These are phyloP conservation scores for Didymella pinodella DNA, from an alignment of 2,329 filamentous ascomycete species.

Conservation along the genomic window DNA sequence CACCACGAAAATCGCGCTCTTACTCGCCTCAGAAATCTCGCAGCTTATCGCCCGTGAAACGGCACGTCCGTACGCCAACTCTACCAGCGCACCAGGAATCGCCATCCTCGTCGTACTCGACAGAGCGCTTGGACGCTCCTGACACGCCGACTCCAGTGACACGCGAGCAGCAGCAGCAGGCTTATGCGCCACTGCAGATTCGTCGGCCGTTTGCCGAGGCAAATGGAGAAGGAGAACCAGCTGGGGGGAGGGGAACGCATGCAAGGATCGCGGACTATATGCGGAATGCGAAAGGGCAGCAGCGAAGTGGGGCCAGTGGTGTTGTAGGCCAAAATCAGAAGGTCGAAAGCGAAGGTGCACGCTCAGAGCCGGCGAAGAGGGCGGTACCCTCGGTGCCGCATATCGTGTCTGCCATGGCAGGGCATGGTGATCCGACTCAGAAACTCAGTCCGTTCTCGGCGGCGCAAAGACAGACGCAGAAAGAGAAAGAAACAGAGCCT, in stretches of 20 bases:
- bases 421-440: neutral
- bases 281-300: slow-evolving; percentile 4
- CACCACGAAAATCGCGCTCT: slow-evolving; percentile 7
- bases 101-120: slow-evolving; percentile 7
- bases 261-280: slow-evolving; percentile 16
- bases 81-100: slow-evolving; percentile 12
- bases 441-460: neutral
- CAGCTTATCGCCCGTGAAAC: slow-evolving; percentile 7
- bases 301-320: neutral
- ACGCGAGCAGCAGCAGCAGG: slow-evolving; percentile 24
- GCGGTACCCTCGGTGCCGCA: neutral
- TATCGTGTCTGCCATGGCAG: slow-evolving; percentile 14
- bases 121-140: slow-evolving; percentile 18
- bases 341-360: neutral
- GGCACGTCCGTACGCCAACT: neutral
- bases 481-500: neutral
- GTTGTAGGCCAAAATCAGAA: neutral
- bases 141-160: slow-evolving; percentile 35
- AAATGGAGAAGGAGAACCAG: neutral
- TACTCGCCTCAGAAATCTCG: slow-evolving; percentile 6
- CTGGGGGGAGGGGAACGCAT: slow-evolving; percentile 1
- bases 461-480: slow-evolving; percentile 1
- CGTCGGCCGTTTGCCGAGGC: neutral
- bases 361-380: neutral
- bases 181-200: slow-evolving; percentile 27